Base-by-base conservation (phyloP, 202 grass and related monocot species). In the Schoenoplectus triqueter region DNA sequence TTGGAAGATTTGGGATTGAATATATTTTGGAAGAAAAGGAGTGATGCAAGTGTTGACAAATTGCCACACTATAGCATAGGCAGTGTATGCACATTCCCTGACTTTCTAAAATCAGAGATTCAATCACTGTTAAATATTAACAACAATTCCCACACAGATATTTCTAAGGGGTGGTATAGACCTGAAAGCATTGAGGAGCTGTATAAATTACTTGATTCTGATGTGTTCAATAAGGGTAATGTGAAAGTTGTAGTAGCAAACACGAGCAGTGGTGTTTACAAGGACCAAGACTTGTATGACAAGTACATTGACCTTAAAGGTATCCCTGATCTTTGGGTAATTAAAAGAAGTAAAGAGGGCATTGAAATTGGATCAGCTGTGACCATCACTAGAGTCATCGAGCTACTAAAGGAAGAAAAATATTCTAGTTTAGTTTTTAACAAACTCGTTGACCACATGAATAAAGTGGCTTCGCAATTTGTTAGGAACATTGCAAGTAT, bases 1-100 rank as follows among this genome's bases (percentile, higher is more conserved):
- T 83, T 97, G 40, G 94, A 97, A 70, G 94, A 97, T 88, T 74
- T 97, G 31, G 92, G 92, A 5, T 88, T 97, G 13, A 97, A 97
- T 48, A 73, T 80, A 57, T 97, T 92, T 85, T 97, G 92, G 90
- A 94, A 87, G 78, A 88, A 88, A 88, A 77, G 88, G 83, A 85
- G 63, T 86, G 82, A 76, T 47, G 88, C 72, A 31, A 85, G 41
- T 39, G 21, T 31, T 55, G 48, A 56, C 76, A 91, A 88, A 50
- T 46, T 97, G 22, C 92, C 94, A 19, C 9, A 49, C 51, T 92
- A 97, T 66, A 85, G 39, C 20, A 63, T 71, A 80, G 86, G 77
- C 2, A 80, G 69, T 0, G 68, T 97, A 5, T 94, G 87, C 71
- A 94, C 90, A 15, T 97, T 94, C 62, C 94, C 94, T 0, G 92